These are phyloP conservation scores for Leccinum fibrillosum DNA, from an alignment of 768 basidiomycete species.

Conservation along the genomic window DNA sequence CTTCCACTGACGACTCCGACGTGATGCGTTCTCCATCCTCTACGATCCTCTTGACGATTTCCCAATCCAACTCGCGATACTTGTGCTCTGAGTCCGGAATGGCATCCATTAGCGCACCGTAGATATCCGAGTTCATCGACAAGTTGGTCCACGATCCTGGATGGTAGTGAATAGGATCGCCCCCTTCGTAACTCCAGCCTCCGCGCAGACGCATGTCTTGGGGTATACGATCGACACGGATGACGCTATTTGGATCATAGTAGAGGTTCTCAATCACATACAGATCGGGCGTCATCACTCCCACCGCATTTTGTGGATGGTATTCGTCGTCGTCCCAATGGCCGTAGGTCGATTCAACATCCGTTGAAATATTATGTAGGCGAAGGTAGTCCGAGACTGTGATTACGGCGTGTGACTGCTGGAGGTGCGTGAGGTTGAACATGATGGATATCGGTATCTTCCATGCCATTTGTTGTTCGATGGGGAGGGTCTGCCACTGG, in stretches of 20 bases:
- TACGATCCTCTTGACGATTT: too few species aligned
- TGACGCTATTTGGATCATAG: background rate
- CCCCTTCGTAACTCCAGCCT: too few species aligned
- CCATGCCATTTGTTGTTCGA: constrained; percentile 35
- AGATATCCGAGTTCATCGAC: too few species aligned
- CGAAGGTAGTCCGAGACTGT: constrained; percentile 41
- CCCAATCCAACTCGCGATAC: too few species aligned
- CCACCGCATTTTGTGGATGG: constrained; percentile 15
- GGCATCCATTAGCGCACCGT: too few species aligned
- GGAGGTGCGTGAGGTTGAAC: constrained; percentile 43
- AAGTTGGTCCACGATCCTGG: too few species aligned
- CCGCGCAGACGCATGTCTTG: too few species aligned
- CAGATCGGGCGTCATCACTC: background rate
- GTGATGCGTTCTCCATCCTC: too few species aligned
- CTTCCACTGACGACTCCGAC: too few species aligned
- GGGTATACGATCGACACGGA: background rate
- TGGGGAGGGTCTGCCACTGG: too few species aligned
- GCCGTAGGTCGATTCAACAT: constrained; percentile 36
- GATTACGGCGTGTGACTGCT: constrained; percentile 34
- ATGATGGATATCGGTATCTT: constrained; percentile 35
- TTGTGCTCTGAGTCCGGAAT: too few species aligned
- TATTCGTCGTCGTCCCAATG: constrained; percentile 36
- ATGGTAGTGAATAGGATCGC: too few species aligned
- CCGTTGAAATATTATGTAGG: constrained; percentile 34
- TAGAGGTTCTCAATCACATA: background rate